Evolutionary conservation across 2,329 filamentous ascomycete species (phyloP).

Genomic region (Clonostachys rhizophaga): DNA sequence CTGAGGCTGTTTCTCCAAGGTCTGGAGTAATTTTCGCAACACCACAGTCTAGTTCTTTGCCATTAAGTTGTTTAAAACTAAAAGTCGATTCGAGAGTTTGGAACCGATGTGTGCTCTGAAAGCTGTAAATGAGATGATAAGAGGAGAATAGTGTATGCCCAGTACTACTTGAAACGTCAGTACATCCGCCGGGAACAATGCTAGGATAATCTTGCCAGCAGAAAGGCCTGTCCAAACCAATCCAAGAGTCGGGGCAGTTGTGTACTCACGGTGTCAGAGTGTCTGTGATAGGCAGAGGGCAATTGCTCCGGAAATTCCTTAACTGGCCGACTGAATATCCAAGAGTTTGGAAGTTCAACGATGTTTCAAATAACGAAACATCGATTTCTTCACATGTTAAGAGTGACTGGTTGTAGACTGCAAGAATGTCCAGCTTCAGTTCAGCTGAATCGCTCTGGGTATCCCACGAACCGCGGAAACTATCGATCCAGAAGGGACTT

Average conservation of each 20-base stretch:
- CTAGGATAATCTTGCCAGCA: too few species aligned
- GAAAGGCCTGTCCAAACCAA: too few species aligned
- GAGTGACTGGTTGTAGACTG: not conserved
- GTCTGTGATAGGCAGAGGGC: not conserved
- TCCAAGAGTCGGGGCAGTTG: too few species aligned
- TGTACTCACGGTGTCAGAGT: not conserved
- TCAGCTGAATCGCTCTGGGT: not conserved
- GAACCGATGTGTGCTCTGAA: not conserved
- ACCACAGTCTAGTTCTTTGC: not conserved
- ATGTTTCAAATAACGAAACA: not conserved
- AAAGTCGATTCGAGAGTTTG: conserved; percentile 1
- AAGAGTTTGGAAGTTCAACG: not conserved
- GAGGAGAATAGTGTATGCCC: not conserved
- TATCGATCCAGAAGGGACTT: not conserved
- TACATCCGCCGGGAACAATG: too few species aligned
- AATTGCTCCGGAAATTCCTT: not conserved
- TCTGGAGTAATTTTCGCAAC: conserved; percentile 2
- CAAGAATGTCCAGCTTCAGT: not conserved
- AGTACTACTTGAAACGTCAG: not conserved
- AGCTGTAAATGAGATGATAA: conserved; percentile 1
- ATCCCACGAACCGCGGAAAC: not conserved
- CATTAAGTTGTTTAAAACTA: not conserved
- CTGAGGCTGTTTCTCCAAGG: not conserved
- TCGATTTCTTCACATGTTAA: not conserved
- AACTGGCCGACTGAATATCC: not conserved